Evolutionary conservation across 805 yeast species (phyloP).

Genomic region (Hanseniaspora pseudoguilliermondii): DNA sequence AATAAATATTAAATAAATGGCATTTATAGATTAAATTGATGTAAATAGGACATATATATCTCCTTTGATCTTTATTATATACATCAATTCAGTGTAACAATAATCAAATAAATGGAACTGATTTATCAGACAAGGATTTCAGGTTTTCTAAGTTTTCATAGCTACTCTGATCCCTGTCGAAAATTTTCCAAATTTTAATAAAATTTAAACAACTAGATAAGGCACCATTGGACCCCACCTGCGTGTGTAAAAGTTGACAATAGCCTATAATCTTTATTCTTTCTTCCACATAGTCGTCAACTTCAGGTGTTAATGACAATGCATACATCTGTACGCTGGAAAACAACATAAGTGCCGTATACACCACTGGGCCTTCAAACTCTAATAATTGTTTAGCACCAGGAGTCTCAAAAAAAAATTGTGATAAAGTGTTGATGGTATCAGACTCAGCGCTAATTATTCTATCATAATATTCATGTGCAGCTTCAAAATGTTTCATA

Average conservation of each 20-base stretch:
- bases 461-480: not conserved
- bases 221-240: slow-evolving; percentile 16
- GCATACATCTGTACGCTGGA: slow-evolving; percentile 13
- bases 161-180: not conserved
- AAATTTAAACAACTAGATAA: slow-evolving; percentile 4
- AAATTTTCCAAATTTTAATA: slow-evolving; percentile 1
- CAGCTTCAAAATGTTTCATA: not conserved
- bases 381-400: not conserved
- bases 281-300: slow-evolving; percentile 4
- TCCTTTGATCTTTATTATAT: not conserved
- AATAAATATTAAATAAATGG: not conserved
- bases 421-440: not conserved
- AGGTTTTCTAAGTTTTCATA: not conserved
- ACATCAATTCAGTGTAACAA: not conserved
- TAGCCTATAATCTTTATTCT: slow-evolving; percentile 14
- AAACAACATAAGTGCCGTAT: slow-evolving; percentile 15
- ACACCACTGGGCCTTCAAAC: not conserved
- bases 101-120: slow-evolving; percentile 9
- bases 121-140: not conserved
- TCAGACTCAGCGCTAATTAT: not conserved
- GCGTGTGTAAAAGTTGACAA: slow-evolving; percentile 12
- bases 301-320: not conserved
- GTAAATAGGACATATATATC: not conserved
- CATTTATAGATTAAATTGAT: not conserved
- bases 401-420: not conserved